Conservation (phyloP, 2,329 filamentous ascomycete species). For the Aureobasidium sp. region DNA sequence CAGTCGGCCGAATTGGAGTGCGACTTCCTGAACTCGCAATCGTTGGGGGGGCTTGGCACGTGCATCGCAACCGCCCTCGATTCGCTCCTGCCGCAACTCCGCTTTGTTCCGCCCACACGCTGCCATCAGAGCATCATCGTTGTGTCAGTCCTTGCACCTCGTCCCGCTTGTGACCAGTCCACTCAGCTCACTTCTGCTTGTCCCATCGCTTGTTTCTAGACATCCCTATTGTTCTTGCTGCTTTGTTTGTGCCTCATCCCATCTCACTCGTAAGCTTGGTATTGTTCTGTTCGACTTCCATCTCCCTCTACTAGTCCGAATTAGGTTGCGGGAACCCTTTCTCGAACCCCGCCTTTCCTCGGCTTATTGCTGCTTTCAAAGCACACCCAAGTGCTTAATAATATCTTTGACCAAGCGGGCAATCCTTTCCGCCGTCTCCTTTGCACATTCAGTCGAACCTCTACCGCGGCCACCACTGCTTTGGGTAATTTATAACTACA, state of each 20-base stretch:
- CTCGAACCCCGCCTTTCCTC: not conserved
- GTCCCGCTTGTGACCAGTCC: not conserved
- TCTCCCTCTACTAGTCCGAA: not conserved
- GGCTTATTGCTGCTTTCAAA: slow-evolving; percentile 1
- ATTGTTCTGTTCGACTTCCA: not conserved
- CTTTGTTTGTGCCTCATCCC: not conserved
- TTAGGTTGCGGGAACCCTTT: not conserved
- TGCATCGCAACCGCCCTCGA: not conserved
- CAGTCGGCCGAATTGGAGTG: slow-evolving; percentile 1
- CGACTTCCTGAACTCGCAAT: not conserved
- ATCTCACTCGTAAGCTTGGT: not conserved
- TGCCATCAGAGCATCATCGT: not conserved
- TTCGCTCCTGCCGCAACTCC: slow-evolving; percentile 1
- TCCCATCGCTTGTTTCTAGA: not conserved
- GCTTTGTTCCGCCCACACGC: slow-evolving; percentile 4
- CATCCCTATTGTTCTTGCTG: not conserved
- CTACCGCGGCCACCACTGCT: not conserved
- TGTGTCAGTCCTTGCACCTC: not conserved
- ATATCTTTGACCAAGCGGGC: slow-evolving; percentile 2
- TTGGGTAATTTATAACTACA: not conserved
- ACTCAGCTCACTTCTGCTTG: not conserved
- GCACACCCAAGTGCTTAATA: not conserved
- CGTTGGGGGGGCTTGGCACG: slow-evolving; percentile 1
- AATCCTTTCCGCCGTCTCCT: not conserved
- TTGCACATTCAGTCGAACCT: not conserved